phyloP scores from a whole-genome alignment of 345 rosid genomes.

The Euphorbia peplus region DNA sequence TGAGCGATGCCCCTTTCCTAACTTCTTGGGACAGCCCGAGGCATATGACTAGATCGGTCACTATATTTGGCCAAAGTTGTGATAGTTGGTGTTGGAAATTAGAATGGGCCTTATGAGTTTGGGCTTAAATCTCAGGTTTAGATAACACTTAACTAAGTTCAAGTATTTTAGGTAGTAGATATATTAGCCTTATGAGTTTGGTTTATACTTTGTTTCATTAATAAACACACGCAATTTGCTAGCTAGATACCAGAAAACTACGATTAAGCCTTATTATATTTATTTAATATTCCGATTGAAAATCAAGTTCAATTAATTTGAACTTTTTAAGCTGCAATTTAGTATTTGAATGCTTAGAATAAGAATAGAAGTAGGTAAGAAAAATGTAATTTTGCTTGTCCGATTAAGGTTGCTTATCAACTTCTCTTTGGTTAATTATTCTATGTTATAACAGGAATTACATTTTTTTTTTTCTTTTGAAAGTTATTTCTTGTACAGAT shows the following conservation, averaged over 20 bases:
- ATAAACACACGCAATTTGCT: neutral
- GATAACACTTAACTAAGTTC: no score
- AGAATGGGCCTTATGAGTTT: no score
- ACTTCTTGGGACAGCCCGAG: no score
- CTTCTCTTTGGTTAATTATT: slow-evolving; percentile 10
- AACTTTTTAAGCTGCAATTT: neutral
- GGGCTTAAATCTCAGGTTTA: no score
- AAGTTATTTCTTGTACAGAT: no score
- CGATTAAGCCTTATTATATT: neutral
- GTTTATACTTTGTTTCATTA: no score
- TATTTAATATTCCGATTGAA: neutral
- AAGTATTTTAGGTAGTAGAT: no score
- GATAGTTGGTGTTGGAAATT: no score
- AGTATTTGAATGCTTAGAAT: slow-evolving; percentile 33
- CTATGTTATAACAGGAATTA: neutral
- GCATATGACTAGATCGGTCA: no score
- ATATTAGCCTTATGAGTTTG: no score
- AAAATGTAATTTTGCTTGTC: neutral
- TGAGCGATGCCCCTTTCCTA: no score
- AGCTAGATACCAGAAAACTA: neutral
- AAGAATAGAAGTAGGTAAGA: slow-evolving; percentile 34
- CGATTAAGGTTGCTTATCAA: slow-evolving; percentile 10
- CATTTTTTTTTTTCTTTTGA: neutral
- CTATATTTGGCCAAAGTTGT: no score
- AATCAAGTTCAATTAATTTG: neutral